Conservation (phyloP, 2,329 filamentous ascomycete species). For the Pseudocercospora crystallina region DNA sequence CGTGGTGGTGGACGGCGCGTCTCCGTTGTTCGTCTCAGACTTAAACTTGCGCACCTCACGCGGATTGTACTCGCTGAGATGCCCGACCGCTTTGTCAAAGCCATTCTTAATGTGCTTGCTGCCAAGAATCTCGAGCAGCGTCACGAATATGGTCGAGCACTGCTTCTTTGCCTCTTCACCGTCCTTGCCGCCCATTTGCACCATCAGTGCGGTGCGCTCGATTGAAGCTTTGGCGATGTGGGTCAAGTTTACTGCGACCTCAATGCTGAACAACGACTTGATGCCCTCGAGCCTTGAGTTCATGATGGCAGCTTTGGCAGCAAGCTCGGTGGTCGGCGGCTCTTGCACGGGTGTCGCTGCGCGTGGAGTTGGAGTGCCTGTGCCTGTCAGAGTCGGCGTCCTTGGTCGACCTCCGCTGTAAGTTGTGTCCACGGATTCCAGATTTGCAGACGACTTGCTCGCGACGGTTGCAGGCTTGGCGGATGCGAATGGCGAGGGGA, state of each 20-base stretch:
- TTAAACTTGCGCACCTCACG: conserved; percentile 68
- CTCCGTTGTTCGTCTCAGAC: conserved; percentile 19
- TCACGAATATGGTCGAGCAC: conserved; percentile 85
- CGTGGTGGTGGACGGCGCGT: conserved; percentile 2
- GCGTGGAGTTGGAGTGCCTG: conserved; percentile 29
- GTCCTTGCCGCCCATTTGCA: conserved; percentile 70
- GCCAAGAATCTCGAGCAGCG: conserved; percentile 79
- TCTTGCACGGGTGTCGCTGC: conserved; percentile 49
- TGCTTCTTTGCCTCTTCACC: conserved; percentile 83
- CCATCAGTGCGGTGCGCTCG: conserved; percentile 80
- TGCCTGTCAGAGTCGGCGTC: conserved; percentile 28
- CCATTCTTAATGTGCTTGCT: conserved; percentile 85
- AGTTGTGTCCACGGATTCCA: conserved; percentile 28
- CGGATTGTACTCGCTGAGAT: conserved; percentile 88
- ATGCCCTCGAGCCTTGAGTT: conserved; percentile 92
- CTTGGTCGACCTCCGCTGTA: conserved; percentile 25
- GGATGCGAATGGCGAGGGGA: conserved; percentile 55
- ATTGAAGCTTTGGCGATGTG: conserved; percentile 85
- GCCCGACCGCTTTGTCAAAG: conserved; percentile 87
- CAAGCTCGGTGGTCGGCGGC: conserved; percentile 84
- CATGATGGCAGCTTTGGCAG: conserved; percentile 97
- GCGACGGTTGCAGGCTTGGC: conserved; percentile 36
- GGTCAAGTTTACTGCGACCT: conserved; percentile 85
- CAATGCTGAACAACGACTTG: conserved; percentile 91
- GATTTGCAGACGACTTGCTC: conserved; percentile 21